Evolutionary conservation across 352 stramenopile genomes (phyloP).

Genomic region (Elongisporangium anandrum): DNA sequence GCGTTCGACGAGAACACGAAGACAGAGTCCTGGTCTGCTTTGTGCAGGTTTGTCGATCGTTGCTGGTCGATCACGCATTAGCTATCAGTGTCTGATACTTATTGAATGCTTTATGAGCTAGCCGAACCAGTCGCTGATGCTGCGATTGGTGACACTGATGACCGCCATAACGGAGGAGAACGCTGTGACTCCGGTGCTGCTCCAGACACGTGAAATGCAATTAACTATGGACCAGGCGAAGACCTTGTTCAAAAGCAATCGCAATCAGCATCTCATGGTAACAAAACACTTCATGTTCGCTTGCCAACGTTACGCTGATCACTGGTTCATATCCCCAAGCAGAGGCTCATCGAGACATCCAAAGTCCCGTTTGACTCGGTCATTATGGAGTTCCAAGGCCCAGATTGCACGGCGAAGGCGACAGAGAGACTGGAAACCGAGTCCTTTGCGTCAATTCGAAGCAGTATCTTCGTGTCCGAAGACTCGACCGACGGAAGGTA

Average conservation of each 20-base stretch:
- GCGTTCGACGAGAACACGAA: slow-evolving; percentile 18
- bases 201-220: slow-evolving; percentile 50
- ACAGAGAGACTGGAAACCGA: slow-evolving; percentile 15
- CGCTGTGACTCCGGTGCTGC: slow-evolving; percentile 17
- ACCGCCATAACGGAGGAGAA: slow-evolving; percentile 5
- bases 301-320: neutral
- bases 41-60: slow-evolving; percentile 12
- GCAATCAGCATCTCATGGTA: slow-evolving; percentile 10
- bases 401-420: slow-evolving; percentile 12
- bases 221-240: slow-evolving; percentile 31
- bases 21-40: slow-evolving; percentile 41
- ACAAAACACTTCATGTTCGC: slow-evolving; percentile 1
- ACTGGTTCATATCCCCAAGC: neutral
- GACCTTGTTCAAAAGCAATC: slow-evolving; percentile 21
- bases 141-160: slow-evolving; percentile 40
- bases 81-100: neutral
- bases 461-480: slow-evolving; percentile 22
- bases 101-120: slow-evolving; percentile 6
- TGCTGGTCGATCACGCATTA: neutral
- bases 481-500: slow-evolving; percentile 27
- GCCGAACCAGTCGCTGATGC: slow-evolving; percentile 35
- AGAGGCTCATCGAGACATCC: slow-evolving; percentile 30
- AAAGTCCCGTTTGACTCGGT: slow-evolving; percentile 34
- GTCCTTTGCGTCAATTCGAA: slow-evolving; percentile 14
- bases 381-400: slow-evolving; percentile 56